Conservation (phyloP, 495 filamentous ascomycete genomes). For the Letharia lupina region DNA sequence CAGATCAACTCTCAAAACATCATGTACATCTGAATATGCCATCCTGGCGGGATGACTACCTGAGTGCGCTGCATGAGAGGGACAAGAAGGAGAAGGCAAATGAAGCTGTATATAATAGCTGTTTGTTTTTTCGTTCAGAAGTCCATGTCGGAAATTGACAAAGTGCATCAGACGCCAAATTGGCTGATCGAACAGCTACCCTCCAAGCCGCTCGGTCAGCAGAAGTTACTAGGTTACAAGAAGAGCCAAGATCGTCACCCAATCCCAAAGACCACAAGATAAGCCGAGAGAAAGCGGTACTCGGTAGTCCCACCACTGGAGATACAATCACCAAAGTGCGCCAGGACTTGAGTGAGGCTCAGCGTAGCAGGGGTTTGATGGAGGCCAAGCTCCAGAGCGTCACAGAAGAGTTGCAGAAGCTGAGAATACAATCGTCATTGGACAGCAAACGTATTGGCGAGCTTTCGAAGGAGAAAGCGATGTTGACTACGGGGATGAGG, state of each 20-base stretch:
- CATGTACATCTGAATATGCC: conserved; percentile 30
- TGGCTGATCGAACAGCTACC: conserved; percentile 56
- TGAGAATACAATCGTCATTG: conserved; percentile 47
- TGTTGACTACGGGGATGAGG: conserved; percentile 52
- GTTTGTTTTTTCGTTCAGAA: conserved; percentile 28
- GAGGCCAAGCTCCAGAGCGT: conserved; percentile 50
- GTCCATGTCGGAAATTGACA: conserved; percentile 11
- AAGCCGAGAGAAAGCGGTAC: conserved; percentile 10
- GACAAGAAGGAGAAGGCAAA: conserved; percentile 53
- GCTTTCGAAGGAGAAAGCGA: conserved; percentile 54
- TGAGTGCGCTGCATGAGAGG: conserved; percentile 44
- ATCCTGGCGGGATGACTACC: conserved; percentile 52
- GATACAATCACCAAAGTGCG: conserved; percentile 39
- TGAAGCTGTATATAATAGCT: conserved; percentile 47
- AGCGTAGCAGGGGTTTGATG: conserved; percentile 59
- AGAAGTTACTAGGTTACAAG: conserved; percentile 29
- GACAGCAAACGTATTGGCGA: conserved; percentile 51
- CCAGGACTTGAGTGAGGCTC: conserved; percentile 62
- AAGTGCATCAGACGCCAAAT: conserved; percentile 48
- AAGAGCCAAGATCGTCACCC: conserved; percentile 26
- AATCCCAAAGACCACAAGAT: conserved; percentile 16
- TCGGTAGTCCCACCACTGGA: background rate
- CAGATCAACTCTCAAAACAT: background rate
- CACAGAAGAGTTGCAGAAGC: conserved; percentile 51
- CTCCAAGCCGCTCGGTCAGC: conserved; percentile 35